Conservation (phyloP, 106 monocot species). For the Alisma plantagoaquatica region DNA sequence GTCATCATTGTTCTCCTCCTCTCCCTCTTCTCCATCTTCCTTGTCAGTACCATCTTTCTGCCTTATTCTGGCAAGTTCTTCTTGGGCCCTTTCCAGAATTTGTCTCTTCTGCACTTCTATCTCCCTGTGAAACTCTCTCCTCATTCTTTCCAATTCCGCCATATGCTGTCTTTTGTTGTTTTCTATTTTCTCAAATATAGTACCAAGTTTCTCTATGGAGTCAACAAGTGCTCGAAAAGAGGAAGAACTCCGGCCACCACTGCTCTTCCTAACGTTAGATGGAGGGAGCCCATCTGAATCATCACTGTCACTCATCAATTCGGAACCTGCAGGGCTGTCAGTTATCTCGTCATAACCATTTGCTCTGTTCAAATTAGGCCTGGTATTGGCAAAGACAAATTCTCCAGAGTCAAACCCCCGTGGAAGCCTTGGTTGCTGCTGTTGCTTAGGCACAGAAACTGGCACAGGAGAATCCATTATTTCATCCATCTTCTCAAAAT, state of each 20-base stretch:
- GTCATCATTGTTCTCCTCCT: conserved; percentile 8
- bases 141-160: conserved; percentile 73
- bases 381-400: conserved; percentile 36
- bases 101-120: conserved; percentile 57
- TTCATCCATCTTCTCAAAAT: conserved; percentile 69
- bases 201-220: conserved; percentile 69
- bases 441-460: background rate
- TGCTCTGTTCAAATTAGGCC: conserved; percentile 16
- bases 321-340: conserved; percentile 50
- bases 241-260: conserved; percentile 13
- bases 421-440: conserved; percentile 24
- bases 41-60: conserved; percentile 40
- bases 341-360: conserved; percentile 41
- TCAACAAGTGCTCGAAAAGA: conserved; percentile 56
- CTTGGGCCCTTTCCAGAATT: conserved; percentile 75
- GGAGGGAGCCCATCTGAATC: conserved; percentile 50
- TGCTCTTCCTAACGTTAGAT: conserved; percentile 14
- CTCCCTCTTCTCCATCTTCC: conserved; percentile 21
- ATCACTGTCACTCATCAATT: conserved; percentile 29
- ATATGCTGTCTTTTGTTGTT: conserved; percentile 64
- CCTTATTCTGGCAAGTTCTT: conserved; percentile 54
- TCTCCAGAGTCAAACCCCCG: conserved; percentile 63
- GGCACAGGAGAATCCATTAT: conserved; percentile 39
- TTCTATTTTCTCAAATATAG: conserved; percentile 85
- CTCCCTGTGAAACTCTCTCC: conserved; percentile 77